Conservation (phyloP, 352 stramenopile species). For the Phytophthora niederhauseri region DNA sequence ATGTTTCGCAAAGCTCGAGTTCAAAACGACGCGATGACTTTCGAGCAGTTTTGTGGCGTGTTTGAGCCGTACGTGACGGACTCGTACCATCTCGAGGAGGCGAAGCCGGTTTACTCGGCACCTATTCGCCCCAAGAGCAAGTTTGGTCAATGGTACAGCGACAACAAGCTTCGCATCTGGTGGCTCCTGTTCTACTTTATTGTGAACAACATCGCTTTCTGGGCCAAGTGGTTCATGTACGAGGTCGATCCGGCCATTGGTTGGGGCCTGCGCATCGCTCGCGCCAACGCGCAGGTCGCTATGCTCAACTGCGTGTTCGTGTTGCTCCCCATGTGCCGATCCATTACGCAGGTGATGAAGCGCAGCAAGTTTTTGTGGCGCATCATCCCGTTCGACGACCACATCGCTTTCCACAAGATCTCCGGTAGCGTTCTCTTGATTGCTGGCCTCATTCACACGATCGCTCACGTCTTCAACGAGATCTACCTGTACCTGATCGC, state of each 20-base stretch:
- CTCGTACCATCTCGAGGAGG: conserved; percentile 52
- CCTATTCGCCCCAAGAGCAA: conserved; percentile 46
- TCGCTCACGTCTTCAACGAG: conserved; percentile 73
- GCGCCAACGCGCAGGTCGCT: conserved; percentile 68
- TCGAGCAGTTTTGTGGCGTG: conserved; percentile 58
- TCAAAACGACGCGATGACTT: conserved; percentile 60
- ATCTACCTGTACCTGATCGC: conserved; percentile 72
- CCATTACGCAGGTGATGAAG: conserved; percentile 67
- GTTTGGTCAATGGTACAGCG: conserved; percentile 63
- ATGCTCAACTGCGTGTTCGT: conserved; percentile 78
- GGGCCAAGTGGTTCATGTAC: conserved; percentile 65
- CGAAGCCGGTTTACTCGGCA: conserved; percentile 30
- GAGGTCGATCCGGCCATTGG: conserved; percentile 70
- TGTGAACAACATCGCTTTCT: conserved; percentile 64
- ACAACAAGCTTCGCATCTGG: conserved; percentile 75
- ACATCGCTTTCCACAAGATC: conserved; percentile 85
- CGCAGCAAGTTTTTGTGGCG: conserved; percentile 53
- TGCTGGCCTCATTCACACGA: conserved; percentile 65
- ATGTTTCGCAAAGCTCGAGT: conserved; percentile 69
- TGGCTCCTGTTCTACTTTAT: conserved; percentile 74
- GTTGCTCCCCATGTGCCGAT: conserved; percentile 74
- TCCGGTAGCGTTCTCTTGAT: conserved; percentile 62
- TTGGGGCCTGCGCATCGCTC: conserved; percentile 64
- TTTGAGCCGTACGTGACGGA: conserved; percentile 68
- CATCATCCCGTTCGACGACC: conserved; percentile 79